Conservation (phyloP, 2,329 filamentous ascomycete species). For the Botrytis fragariae region DNA sequence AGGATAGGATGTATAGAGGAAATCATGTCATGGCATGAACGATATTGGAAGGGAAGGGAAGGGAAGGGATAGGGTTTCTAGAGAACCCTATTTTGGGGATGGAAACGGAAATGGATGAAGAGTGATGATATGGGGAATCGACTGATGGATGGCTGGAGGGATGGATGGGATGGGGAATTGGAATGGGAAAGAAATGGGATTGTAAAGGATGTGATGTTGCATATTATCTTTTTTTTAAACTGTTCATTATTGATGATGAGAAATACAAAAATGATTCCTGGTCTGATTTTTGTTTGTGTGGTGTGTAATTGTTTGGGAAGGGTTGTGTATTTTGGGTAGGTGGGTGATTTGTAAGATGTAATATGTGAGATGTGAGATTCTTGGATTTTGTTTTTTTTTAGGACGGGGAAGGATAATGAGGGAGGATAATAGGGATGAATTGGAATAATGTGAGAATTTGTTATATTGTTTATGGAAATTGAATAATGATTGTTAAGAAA, state of each 20-base stretch:
- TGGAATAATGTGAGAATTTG: too few relatives aligned
- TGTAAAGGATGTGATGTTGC: slow-evolving; percentile 22
- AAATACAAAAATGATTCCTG: background rate
- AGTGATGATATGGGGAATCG: background rate
- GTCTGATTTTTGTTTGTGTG: background rate
- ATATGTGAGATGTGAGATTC: too few relatives aligned
- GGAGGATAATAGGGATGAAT: too few relatives aligned
- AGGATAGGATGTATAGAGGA: slow-evolving; percentile 9
- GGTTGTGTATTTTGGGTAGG: background rate
- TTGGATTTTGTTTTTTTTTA: too few relatives aligned
- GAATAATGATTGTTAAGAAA: too few relatives aligned
- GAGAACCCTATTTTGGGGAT: background rate
- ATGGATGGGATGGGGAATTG: background rate
- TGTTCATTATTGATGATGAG: slow-evolving; percentile 20
- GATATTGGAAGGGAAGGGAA: slow-evolving; percentile 4
- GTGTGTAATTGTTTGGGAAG: background rate
- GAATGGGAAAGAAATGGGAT: slow-evolving; percentile 4
- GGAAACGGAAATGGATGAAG: background rate
- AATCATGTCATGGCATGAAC: background rate
- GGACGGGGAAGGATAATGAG: too few relatives aligned
- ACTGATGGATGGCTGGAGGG: background rate
- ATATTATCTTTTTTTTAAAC: slow-evolving; percentile 21
- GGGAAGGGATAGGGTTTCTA: background rate
- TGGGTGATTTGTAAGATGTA: background rate
- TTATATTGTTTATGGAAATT: too few relatives aligned